Base-by-base conservation (phyloP, 192 early-diverging fungal species). In the Coemansia interrupta region DNA sequence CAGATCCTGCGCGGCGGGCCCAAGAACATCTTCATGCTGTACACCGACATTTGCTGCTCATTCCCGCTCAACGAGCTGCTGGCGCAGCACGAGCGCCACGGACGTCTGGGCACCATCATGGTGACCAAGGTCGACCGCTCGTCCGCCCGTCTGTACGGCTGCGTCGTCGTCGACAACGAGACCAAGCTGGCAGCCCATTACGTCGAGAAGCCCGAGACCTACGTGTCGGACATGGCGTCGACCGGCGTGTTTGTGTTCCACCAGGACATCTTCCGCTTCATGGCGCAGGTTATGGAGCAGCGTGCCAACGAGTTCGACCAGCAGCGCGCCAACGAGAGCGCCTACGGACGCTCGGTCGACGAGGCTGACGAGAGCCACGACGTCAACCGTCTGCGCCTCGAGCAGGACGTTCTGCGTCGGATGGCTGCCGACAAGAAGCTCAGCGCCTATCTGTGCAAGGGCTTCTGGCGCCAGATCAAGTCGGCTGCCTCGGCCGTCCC, bases 381-480 rank as follows among this genome's bases (percentile, higher is more conserved):
- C 29, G 84, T 87, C 61, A 79, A 79, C 66, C 66, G 67, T 17
- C 81, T 99, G 45, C 85, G 89, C 40, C 85, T 99, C 41, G 96
- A 99, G 72, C 89, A 94, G 73, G 96, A 99, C 73, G 83, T 97
- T 17, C 75, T 99, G 57, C 88, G 89, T 63, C 78, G 84, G 20
- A 84, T 99, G 61, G 87, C 96, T 7, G 85, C 85, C 52, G 74
- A 84, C 14, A 89, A 84, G 66, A 90, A 92, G 74, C 85, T 99
- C 9, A 95, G 86, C 67, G 90, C 92, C 11, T 90, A 89, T 73
- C 83, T 91, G 54, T 90, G 85, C 49, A 85, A 84, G 39, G 87
- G 91, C 56, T 94, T 95, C 67, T 99, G 96, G 96, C 90, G 92
- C 69, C 92, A 94, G 73, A 90, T 99, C 74, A 99, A 99, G 71